Conservation (phyloP, 2,329 filamentous ascomycete genomes). For the Botrytis deweyae region DNA sequence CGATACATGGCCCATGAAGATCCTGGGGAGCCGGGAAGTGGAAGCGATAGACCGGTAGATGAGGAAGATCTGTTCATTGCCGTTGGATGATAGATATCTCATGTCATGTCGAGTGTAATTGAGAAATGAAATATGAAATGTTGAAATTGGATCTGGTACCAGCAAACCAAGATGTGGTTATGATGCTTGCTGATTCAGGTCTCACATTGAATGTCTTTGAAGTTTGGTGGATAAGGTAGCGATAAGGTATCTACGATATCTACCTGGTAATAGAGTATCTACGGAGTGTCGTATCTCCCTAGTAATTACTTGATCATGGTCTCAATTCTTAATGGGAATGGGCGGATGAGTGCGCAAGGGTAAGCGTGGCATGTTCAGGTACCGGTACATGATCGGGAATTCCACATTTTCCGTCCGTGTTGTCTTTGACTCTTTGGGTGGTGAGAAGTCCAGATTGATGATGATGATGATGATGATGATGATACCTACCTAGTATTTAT, state of each 20-base stretch:
- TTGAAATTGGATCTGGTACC: not conserved
- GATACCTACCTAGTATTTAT: too few relatives aligned
- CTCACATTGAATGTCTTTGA: not conserved
- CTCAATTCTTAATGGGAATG: not conserved
- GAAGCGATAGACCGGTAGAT: slow-evolving; percentile 45
- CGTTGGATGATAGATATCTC: not conserved
- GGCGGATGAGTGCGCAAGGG: not conserved
- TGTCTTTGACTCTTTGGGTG: not conserved
- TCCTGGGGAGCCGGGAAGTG: slow-evolving; percentile 56
- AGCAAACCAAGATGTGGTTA: not conserved
- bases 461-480: not conserved
- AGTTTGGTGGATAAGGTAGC: not conserved
- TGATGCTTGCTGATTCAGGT: slow-evolving; percentile 3
- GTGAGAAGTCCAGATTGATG: not conserved
- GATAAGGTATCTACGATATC: not conserved
- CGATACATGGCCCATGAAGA: slow-evolving; percentile 74
- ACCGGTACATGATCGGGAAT: not conserved
- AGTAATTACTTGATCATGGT: not conserved
- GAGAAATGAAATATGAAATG: not conserved
- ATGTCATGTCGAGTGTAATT: not conserved
- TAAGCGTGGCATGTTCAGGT: not conserved
- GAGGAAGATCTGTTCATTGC: slow-evolving; percentile 33
- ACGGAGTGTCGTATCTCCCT: not conserved
- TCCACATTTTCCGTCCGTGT: not conserved
- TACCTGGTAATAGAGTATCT: not conserved